phyloP scores from a whole-genome alignment of 1,284 basidiomycete genomes.

The Leccinum pseudoinsigne region DNA sequence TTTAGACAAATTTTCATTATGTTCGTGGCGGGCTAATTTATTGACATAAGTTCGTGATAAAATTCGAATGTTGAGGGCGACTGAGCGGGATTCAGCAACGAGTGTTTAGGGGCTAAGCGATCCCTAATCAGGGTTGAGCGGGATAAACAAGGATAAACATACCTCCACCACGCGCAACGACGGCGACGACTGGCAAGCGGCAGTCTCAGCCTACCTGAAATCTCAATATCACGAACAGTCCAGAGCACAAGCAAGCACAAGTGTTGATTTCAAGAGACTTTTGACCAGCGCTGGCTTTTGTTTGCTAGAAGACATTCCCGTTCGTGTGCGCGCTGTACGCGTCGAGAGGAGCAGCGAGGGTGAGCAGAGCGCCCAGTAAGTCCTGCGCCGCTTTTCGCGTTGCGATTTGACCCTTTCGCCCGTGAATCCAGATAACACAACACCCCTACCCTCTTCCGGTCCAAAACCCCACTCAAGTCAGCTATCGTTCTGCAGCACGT shows the following conservation, averaged over 20 bases:
- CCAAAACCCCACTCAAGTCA: not conserved
- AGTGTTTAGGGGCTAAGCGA: not conserved
- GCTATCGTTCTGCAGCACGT: constrained; percentile 1
- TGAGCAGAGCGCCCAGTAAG: constrained; percentile 9
- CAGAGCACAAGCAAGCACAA: not conserved
- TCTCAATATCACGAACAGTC: not conserved
- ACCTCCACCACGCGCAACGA: constrained; percentile 14
- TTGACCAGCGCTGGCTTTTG: not conserved
- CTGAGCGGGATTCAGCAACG: not conserved
- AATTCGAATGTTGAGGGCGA: not conserved
- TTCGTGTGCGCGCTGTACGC: not conserved
- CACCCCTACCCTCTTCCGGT: not conserved
- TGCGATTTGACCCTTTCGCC: constrained; percentile 1
- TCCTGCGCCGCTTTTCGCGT: not conserved
- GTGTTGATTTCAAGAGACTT: not conserved
- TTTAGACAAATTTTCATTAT: not conserved
- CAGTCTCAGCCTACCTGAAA: not conserved
- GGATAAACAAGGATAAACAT: constrained; percentile 24
- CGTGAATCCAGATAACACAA: constrained; percentile 1
- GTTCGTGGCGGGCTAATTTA: too few relatives aligned
- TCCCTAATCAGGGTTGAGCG: constrained; percentile 4
- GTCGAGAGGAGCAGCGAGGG: not conserved
- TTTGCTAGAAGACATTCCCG: not conserved
- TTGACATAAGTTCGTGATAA: too few relatives aligned
- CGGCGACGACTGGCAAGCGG: constrained; percentile 11